Evolutionary conservation across 2,329 filamentous ascomycete species (phyloP).

Genomic region (Atkinsonella hypoxylon): DNA sequence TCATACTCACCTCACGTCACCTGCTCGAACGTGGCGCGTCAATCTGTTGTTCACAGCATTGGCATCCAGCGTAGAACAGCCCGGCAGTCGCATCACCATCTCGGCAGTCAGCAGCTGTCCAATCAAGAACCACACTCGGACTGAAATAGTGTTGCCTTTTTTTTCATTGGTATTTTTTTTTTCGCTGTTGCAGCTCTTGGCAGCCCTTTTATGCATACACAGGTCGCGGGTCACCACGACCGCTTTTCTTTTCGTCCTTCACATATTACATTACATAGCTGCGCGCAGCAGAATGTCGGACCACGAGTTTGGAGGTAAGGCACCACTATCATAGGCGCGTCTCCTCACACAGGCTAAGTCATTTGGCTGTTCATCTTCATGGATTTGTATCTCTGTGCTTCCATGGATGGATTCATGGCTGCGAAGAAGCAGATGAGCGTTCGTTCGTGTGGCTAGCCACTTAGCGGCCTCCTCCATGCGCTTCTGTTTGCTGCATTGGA

Average conservation of each 20-base stretch:
- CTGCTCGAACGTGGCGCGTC: neutral
- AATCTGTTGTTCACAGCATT: slow-evolving; percentile 1
- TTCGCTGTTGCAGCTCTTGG: neutral
- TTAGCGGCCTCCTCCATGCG: neutral
- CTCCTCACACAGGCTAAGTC: no score
- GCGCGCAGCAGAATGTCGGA: slow-evolving; percentile 42
- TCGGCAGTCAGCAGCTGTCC: neutral
- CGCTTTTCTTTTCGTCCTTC: neutral
- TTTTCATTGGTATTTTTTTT: neutral
- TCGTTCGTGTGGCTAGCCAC: neutral
- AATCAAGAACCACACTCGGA: neutral
- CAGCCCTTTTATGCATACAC: no score
- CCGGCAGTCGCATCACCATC: neutral
- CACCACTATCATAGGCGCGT: neutral
- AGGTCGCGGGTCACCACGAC: neutral
- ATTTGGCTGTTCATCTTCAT: neutral
- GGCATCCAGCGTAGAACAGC: neutral
- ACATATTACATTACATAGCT: neutral
- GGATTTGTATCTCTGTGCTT: neutral
- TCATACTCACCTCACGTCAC: neutral
- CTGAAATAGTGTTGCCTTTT: neutral
- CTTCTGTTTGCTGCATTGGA: slow-evolving; percentile 4
- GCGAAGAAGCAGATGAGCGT: neutral
- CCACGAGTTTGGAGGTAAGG: slow-evolving; percentile 51
- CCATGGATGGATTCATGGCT: neutral